These are phyloP conservation scores for Tothia fuscella DNA, from an alignment of 2,329 filamentous ascomycete genomes.

Conservation along the genomic window DNA sequence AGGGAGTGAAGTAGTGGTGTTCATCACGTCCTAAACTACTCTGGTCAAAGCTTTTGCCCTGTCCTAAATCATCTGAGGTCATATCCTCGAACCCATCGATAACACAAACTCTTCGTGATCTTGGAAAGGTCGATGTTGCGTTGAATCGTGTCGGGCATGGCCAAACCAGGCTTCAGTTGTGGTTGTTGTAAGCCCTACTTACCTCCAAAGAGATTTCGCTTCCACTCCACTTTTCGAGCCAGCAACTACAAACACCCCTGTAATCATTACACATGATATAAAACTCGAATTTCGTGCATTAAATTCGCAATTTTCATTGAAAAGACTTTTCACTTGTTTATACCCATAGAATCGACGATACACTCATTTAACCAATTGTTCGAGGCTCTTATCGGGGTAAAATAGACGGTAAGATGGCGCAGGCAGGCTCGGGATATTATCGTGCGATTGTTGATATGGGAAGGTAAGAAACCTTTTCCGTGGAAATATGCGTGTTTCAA, in stretches of 20 bases:
- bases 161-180: too few species aligned
- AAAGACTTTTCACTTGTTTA: not conserved
- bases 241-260: not conserved
- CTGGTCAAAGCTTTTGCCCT: too few species aligned
- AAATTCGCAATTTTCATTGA: not conserved
- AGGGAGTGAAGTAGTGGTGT: too few species aligned
- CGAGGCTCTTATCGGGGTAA: too few species aligned
- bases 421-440: constrained; percentile 2
- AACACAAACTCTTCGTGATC: too few species aligned
- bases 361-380: not conserved
- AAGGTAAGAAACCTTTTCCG: constrained; percentile 5
- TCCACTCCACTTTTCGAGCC: not conserved
- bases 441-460: constrained; percentile 15
- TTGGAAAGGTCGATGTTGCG: too few species aligned
- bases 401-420: not conserved
- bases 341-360: not conserved
- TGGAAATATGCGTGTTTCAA: not conserved
- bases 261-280: not conserved
- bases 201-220: not conserved
- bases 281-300: not conserved
- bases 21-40: too few species aligned
- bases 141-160: too few species aligned
- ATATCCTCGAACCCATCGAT: too few species aligned
- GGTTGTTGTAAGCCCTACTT: too few species aligned
- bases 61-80: too few species aligned